These are phyloP conservation scores for Ceratobasidium theobromae DNA, from an alignment of 1,284 basidiomycete genomes.

Conservation along the genomic window DNA sequence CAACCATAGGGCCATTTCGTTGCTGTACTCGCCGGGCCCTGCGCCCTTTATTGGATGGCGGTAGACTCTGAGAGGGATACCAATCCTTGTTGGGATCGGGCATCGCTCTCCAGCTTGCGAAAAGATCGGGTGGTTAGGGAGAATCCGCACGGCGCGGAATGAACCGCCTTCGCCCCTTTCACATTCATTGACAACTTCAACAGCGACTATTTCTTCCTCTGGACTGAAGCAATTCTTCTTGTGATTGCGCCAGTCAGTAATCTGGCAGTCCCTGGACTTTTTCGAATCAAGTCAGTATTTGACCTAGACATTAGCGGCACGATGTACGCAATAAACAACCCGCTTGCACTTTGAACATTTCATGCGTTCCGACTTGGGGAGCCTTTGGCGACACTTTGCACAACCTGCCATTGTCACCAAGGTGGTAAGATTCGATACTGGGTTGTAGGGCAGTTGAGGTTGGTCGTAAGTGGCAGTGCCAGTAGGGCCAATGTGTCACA, in stretches of 20 bases:
- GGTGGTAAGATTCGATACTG: too few species aligned
- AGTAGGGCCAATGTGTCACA: too few species aligned
- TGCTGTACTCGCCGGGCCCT: constrained; percentile 35
- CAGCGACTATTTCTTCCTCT: neutral
- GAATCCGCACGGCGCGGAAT: neutral
- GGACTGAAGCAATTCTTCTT: neutral
- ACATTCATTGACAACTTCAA: neutral
- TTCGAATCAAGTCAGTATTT: neutral
- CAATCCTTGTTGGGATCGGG: constrained; percentile 1
- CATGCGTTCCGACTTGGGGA: neutral
- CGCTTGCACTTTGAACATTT: neutral
- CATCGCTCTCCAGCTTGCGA: neutral
- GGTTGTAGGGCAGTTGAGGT: neutral
- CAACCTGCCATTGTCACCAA: neutral
- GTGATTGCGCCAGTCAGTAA: neutral
- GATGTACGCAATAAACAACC: neutral
- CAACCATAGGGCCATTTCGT: constrained; percentile 32
- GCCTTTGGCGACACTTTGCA: neutral
- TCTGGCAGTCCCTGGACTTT: neutral
- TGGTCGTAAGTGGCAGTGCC: too few species aligned
- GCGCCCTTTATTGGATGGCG: neutral
- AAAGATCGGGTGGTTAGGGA: neutral
- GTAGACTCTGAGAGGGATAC: neutral
- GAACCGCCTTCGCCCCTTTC: neutral
- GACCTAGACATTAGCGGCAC: neutral